Evolutionary conservation across 192 early-diverging fungal genomes (phyloP).

Genomic region (Linnemannia exigua): DNA sequence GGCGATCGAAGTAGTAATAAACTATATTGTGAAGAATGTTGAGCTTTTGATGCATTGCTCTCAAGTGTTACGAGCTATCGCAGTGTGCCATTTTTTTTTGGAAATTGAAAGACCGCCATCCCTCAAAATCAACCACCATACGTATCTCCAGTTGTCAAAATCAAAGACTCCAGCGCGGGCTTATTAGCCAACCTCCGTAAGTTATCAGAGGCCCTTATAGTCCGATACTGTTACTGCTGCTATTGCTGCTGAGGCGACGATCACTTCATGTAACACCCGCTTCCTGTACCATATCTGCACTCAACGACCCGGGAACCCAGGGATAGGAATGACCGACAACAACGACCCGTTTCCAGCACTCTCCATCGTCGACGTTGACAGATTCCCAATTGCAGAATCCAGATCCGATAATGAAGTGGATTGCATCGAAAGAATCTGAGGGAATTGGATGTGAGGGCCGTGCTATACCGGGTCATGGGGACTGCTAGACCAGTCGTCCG

Average conservation of each 20-base stretch:
- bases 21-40: too few relatives aligned
- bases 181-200: constrained; percentile 34
- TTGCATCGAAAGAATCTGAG: constrained; percentile 5
- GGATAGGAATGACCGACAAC: neutral
- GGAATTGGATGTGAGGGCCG: constrained; percentile 38
- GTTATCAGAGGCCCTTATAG: constrained; percentile 36
- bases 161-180: neutral
- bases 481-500: constrained; percentile 11
- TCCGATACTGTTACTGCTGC: neutral
- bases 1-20: too few relatives aligned
- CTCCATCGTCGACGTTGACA: neutral
- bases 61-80: too few relatives aligned
- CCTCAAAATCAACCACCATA: too few relatives aligned
- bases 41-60: too few relatives aligned
- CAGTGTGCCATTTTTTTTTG: too few relatives aligned
- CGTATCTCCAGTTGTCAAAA: too few relatives aligned
- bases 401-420: constrained; percentile 8
- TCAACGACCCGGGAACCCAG: neutral
- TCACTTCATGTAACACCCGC: neutral
- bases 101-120: too few relatives aligned
- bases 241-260: neutral
- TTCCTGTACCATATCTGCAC: neutral
- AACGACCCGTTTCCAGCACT: neutral
- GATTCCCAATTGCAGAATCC: neutral
- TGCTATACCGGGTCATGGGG: constrained; percentile 38